Percentiles rank a stretch among this genome's conserved stretches.
These are phyloP conservation scores for Fusarium floridanum DNA, from an alignment of 2,329 filamentous ascomycete species.

Conservation along the genomic window DNA sequence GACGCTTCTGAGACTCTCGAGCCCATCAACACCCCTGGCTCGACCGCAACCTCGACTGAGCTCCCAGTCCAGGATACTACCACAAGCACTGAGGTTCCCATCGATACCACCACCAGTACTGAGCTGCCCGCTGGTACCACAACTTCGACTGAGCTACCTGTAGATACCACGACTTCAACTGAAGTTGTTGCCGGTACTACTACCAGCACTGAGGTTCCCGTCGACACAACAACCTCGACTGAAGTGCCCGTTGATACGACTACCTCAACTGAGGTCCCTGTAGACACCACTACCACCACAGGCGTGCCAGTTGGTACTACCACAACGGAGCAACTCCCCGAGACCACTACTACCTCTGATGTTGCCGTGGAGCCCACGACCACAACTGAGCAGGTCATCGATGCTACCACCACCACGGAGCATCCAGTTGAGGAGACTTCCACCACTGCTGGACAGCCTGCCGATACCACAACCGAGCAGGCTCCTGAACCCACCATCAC, in stretches of 20 bases:
- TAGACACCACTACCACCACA: neutral
- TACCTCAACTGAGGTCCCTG: neutral
- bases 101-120: neutral
- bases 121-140: neutral
- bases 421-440: neutral
- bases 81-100: neutral
- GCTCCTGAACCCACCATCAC: slow-evolving; percentile 17
- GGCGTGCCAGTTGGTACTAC: neutral
- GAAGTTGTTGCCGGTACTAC: neutral
- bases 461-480: neutral
- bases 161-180: neutral
- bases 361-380: neutral
- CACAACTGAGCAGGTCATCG: neutral
- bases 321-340: neutral
- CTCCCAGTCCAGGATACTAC: neutral
- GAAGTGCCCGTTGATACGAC: neutral
- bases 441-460: neutral
- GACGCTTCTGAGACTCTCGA: neutral
- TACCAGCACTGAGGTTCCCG: neutral
- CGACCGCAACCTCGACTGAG: neutral
- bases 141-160: neutral
- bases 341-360: slow-evolving; percentile 6
- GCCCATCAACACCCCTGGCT: neutral
- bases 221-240: neutral
- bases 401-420: neutral